Conservation (phyloP, 192 early-diverging fungal genomes). For the Mortierella hygrophila region DNA sequence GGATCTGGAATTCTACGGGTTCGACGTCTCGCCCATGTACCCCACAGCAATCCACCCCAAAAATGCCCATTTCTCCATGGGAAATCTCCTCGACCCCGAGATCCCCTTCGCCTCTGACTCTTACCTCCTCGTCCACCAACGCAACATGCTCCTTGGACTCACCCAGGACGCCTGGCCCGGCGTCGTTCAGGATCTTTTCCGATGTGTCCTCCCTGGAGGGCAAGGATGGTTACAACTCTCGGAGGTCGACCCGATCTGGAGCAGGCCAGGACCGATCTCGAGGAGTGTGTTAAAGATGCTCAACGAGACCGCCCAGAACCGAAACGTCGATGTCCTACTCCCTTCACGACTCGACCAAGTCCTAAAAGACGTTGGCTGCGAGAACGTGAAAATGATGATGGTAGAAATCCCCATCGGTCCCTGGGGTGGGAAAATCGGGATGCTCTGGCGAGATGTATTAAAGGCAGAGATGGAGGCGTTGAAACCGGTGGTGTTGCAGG, state of each 20-base stretch:
- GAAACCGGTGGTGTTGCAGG: constrained; percentile 48
- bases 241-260: constrained; percentile 53
- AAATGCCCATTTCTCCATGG: constrained; percentile 51
- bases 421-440: constrained; percentile 51
- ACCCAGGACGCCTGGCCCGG: constrained; percentile 53
- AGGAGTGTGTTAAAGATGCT: constrained; percentile 46
- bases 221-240: constrained; percentile 47
- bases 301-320: constrained; percentile 51
- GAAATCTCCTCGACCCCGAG: constrained; percentile 50
- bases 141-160: constrained; percentile 44
- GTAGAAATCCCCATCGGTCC: constrained; percentile 55
- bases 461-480: constrained; percentile 54
- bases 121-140: constrained; percentile 40
- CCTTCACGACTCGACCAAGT: constrained; percentile 40
- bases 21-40: constrained; percentile 52
- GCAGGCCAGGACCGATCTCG: constrained; percentile 35
- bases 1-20: constrained; percentile 44
- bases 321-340: constrained; percentile 45
- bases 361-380: constrained; percentile 41
- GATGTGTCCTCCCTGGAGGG: constrained; percentile 42
- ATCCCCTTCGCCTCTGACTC: constrained; percentile 37
- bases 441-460: constrained; percentile 46
- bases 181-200: constrained; percentile 40
- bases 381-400: constrained; percentile 56
- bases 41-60: constrained; percentile 56